Percentiles rank a stretch among this genome's conserved stretches.
These are phyloP conservation scores for Albugo candida DNA, from an alignment of 352 stramenopile species.

Conservation along the genomic window DNA sequence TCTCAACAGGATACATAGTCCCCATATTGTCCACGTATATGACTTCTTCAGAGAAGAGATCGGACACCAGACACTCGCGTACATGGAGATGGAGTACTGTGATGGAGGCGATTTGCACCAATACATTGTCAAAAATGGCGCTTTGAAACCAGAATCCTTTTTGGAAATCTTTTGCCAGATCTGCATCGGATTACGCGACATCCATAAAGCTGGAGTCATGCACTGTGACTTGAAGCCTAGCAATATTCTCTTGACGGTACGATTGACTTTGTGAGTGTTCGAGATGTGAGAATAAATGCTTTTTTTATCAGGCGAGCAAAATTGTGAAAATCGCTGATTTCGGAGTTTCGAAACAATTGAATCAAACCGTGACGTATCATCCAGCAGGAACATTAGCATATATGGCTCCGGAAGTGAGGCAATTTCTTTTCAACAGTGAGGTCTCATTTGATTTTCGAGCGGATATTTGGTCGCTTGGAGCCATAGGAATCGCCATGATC, in stretches of 20 bases:
- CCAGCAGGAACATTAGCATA: slow-evolving; percentile 55
- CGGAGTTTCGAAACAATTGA: slow-evolving; percentile 63
- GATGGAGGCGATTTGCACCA: slow-evolving; percentile 24
- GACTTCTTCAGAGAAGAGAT: slow-evolving; percentile 65
- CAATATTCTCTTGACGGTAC: slow-evolving; percentile 57
- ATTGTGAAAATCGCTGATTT: slow-evolving; percentile 64
- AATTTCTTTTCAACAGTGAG: slow-evolving; percentile 46
- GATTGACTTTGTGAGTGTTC: too few species aligned
- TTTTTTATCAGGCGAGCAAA: slow-evolving; percentile 23
- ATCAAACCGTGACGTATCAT: slow-evolving; percentile 45
- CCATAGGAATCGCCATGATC: slow-evolving; percentile 45
- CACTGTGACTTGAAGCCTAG: slow-evolving; percentile 62
- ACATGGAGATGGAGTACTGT: slow-evolving; percentile 74
- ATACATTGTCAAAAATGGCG: slow-evolving; percentile 14
- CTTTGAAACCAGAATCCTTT: slow-evolving; percentile 23
- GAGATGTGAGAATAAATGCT: too few species aligned
- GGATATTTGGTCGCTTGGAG: slow-evolving; percentile 69
- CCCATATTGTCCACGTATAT: slow-evolving; percentile 48
- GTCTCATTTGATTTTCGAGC: slow-evolving; percentile 47
- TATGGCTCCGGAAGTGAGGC: slow-evolving; percentile 60
- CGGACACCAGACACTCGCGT: slow-evolving; percentile 51
- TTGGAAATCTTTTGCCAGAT: slow-evolving; percentile 41
- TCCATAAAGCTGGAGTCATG: slow-evolving; percentile 41
- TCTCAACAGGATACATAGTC: slow-evolving; percentile 28
- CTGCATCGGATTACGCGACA: slow-evolving; percentile 41